Base-by-base conservation (phyloP, 306 rosid species). In the Cicer cuneatum region DNA sequence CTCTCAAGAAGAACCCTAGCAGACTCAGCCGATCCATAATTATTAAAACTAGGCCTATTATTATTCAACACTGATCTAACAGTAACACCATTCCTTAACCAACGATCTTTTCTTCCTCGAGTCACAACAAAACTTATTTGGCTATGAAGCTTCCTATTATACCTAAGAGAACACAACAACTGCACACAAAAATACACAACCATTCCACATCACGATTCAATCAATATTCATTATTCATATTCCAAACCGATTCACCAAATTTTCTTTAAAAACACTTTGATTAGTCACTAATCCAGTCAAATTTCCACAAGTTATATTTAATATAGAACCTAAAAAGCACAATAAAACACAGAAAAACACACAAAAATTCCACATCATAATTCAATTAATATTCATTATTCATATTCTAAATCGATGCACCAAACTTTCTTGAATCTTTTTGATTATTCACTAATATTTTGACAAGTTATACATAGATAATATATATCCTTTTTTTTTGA, bases 1-100 rank as follows among this genome's bases (percentile, higher is more conserved):
- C 96, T 90, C 60, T 92, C 96, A 7, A 92, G 95, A 49, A 95
- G 92, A 78, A 86, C 62, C 82, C 91, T 92, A 2, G 98, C 90
- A 21, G 94, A 86, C 56, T 90, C 93, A 35, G 92, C 75, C 10
- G 83, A 88, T 58, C 90, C 97, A 74, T 82, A 79, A 72, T 81
- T 88, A 43, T 73, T 84, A 24, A 87, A 21, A 54, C 83, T 82
- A 1, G 82, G 72, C 78, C 74, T 79, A 66, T 76, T 76, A 47
- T 67, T 75, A 69, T 87, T 76, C 81, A 88, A 72, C 41, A 88
- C 86, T 1, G 89, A 83, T 41, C 80, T 83, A 81, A 80, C 45
- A 62, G 42, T 54, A 86, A 61, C 66, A 77, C 59, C 7, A 4
- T 74, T 84, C 69, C 81, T 77, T 18, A 71, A 45, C 62, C 73